These are phyloP conservation scores for Solanum acaule DNA, from an alignment of 257 asterid genomes.

Conservation along the genomic window DNA sequence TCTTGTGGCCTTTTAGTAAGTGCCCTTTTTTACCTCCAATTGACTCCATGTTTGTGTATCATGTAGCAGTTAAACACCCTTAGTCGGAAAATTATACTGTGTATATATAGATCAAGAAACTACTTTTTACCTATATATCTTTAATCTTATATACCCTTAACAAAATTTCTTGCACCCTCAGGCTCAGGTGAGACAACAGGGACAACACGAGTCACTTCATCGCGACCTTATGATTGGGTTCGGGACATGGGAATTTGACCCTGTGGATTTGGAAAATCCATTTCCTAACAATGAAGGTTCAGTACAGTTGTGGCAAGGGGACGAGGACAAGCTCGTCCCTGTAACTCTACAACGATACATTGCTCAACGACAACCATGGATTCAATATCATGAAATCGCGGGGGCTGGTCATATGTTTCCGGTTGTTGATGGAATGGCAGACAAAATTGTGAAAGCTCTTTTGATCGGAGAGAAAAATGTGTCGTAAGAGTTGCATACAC, in stretches of 20 bases:
- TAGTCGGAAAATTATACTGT: no score
- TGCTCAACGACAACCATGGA: conserved; percentile 60
- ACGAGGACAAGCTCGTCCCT: conserved; percentile 60
- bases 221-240: conserved; percentile 64
- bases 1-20: no score
- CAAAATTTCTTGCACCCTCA: conserved; percentile 1
- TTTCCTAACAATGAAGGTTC: conserved; percentile 44
- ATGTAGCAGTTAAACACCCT: not conserved
- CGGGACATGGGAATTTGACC: conserved; percentile 83
- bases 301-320: conserved; percentile 87
- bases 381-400: conserved; percentile 63
- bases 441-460: conserved; percentile 44
- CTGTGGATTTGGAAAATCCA: conserved; percentile 56
- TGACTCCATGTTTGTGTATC: no score
- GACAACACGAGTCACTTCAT: conserved; percentile 57
- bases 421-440: conserved; percentile 47
- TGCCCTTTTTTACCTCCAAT: no score
- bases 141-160: not conserved
- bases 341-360: conserved; percentile 58
- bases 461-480: conserved; percentile 19
- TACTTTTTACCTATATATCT: not conserved
- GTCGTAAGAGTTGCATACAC: not conserved
- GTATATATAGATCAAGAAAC: not conserved
- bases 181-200: conserved; percentile 66
- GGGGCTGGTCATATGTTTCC: conserved; percentile 77